Conservation (phyloP, 2,329 filamentous ascomycete species). For the Fusarium acutatum region DNA sequence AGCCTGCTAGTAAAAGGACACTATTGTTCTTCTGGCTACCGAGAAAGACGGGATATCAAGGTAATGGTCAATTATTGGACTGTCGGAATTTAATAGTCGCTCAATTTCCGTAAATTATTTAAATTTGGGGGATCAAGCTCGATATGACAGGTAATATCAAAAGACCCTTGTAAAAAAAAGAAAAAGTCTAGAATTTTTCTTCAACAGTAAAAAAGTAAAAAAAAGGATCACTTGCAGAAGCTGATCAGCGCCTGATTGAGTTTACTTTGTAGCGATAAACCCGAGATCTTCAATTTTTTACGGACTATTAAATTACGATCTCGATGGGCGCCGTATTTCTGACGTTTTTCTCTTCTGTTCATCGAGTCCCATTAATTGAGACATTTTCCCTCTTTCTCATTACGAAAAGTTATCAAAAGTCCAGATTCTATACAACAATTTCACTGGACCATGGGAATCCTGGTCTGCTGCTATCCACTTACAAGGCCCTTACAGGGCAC, state of each 20-base stretch:
- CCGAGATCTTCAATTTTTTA: neutral
- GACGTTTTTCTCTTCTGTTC: neutral
- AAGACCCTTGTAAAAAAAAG: neutral
- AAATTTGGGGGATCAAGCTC: neutral
- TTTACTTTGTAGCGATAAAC: neutral
- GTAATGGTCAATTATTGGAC: neutral
- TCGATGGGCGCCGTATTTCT: neutral
- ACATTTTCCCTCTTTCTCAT: neutral
- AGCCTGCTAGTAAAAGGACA: neutral
- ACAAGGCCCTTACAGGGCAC: neutral
- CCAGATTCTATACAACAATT: neutral
- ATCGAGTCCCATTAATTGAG: neutral
- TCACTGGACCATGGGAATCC: slow-evolving; percentile 11
- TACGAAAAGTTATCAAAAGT: neutral
- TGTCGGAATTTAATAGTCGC: neutral
- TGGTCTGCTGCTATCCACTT: neutral
- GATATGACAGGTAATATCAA: neutral
- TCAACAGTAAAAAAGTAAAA: neutral
- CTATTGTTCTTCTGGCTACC: neutral
- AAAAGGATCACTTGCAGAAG: neutral
- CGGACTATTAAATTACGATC: neutral
- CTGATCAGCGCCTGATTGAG: neutral
- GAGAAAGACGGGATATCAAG: neutral
- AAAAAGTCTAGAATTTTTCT: neutral
- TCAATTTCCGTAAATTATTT: neutral